Conservation (phyloP, 2,329 filamentous ascomycete genomes). For the Aspergillus transmontanensis region DNA sequence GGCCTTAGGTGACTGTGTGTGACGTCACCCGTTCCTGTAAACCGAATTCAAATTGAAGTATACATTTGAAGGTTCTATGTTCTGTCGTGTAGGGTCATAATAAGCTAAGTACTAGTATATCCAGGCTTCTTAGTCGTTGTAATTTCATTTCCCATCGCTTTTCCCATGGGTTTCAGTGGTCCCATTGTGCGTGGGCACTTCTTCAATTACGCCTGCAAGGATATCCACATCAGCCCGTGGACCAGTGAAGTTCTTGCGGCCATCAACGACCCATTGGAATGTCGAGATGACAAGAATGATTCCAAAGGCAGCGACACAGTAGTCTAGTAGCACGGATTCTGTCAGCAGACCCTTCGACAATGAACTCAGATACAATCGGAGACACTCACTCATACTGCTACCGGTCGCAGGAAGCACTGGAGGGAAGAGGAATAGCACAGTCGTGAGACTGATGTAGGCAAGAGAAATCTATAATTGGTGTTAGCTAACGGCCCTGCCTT, state of each 20-base stretch:
- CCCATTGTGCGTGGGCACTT: background rate
- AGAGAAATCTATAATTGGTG: constrained; percentile 52
- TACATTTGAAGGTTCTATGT: background rate
- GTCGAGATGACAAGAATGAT: constrained; percentile 60
- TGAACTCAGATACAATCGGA: background rate
- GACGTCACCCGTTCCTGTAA: background rate
- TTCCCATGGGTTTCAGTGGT: constrained; percentile 1
- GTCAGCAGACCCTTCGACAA: constrained; percentile 8
- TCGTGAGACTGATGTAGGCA: constrained; percentile 69
- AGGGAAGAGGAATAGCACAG: constrained; percentile 74
- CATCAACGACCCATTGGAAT: constrained; percentile 63
- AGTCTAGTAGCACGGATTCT: constrained; percentile 29
- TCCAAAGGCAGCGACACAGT: constrained; percentile 56
- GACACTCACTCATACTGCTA: constrained; percentile 66
- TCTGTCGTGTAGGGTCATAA: background rate
- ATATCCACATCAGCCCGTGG: constrained; percentile 50
- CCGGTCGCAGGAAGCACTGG: constrained; percentile 65
- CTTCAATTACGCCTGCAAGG: constrained; percentile 26
- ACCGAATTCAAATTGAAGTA: background rate
- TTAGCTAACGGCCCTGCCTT: background rate
- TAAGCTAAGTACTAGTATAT: background rate
- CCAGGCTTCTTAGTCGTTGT: background rate
- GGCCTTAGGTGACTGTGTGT: background rate
- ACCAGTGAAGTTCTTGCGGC: constrained; percentile 62
- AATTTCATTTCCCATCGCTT: constrained; percentile 3